Percentiles rank a stretch among this genome's conserved stretches.
phyloP scores from a whole-genome alignment of 257 asterid species.

The Solanum bulbocastanum region DNA sequence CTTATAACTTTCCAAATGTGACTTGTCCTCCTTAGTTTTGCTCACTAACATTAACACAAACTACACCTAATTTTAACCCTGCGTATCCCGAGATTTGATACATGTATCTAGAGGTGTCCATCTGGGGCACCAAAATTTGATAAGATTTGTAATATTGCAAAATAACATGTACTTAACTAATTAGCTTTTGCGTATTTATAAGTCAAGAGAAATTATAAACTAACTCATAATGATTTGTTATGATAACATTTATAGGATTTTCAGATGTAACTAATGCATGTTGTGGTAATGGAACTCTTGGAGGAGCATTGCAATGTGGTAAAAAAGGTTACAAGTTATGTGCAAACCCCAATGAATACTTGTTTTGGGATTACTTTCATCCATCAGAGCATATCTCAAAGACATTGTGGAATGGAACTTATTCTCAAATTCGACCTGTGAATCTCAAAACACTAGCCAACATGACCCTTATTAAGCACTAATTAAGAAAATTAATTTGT shows the following conservation, averaged over 20 bases:
- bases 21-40: too few relatives aligned
- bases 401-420: conserved; percentile 50
- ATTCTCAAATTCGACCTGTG: conserved; percentile 31
- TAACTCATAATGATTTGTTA: neutral
- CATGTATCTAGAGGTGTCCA: too few relatives aligned
- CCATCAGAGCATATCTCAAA: conserved; percentile 47
- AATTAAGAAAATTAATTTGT: neutral
- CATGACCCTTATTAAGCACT: conserved; percentile 4
- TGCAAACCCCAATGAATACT: conserved; percentile 21
- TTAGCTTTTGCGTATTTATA: too few relatives aligned
- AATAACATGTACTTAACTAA: too few relatives aligned
- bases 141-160: too few relatives aligned
- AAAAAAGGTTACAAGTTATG: conserved; percentile 33
- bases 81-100: too few relatives aligned
- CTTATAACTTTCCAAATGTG: too few relatives aligned
- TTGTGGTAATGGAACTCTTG: conserved; percentile 53
- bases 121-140: too few relatives aligned
- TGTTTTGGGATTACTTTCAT: conserved; percentile 70
- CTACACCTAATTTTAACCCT: too few relatives aligned
- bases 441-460: conserved; percentile 39
- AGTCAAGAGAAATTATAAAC: neutral
- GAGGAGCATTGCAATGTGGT: conserved; percentile 59
- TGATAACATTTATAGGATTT: conserved; percentile 25
- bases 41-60: too few relatives aligned
- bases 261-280: conserved; percentile 39